Conservation (phyloP, 1,284 basidiomycete genomes). For the Sporisorium scitamineum region DNA sequence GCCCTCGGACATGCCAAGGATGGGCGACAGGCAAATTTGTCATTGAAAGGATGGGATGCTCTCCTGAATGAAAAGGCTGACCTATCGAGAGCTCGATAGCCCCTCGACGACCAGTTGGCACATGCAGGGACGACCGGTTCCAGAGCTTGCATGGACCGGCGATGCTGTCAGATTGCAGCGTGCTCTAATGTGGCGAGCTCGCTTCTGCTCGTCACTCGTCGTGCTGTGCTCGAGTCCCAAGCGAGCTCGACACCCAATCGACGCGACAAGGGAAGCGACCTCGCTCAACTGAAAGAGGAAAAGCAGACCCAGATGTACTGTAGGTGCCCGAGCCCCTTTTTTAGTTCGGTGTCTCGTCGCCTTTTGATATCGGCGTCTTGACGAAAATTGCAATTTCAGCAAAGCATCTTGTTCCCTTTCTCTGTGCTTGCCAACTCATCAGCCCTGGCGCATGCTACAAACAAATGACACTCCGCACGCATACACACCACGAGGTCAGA, state of each 20-base stretch:
- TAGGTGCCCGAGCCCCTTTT: not conserved
- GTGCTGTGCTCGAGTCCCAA: not conserved
- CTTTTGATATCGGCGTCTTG: slow-evolving; percentile 4
- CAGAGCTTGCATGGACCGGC: not conserved
- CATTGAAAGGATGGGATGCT: no score
- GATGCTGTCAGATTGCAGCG: not conserved
- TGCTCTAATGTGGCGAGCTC: slow-evolving; percentile 2
- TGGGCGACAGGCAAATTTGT: no score
- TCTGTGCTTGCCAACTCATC: slow-evolving; percentile 1
- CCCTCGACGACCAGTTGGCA: not conserved
- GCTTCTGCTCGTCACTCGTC: not conserved
- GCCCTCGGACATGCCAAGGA: not conserved
- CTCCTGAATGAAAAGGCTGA: not conserved
- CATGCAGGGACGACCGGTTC: not conserved
- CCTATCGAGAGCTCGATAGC: not conserved
- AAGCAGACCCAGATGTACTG: not conserved
- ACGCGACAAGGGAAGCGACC: slow-evolving; percentile 1
- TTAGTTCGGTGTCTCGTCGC: not conserved
- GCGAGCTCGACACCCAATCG: not conserved
- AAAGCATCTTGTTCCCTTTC: not conserved
- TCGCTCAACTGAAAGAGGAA: not conserved
- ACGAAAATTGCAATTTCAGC: slow-evolving; percentile 1
- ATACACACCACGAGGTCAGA: not conserved
- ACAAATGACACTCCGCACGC: slow-evolving; percentile 6
- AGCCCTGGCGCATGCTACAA: not conserved